These are phyloP conservation scores for Porcisia hertigi DNA, from an alignment of 208 protist species.

Conservation along the genomic window DNA sequence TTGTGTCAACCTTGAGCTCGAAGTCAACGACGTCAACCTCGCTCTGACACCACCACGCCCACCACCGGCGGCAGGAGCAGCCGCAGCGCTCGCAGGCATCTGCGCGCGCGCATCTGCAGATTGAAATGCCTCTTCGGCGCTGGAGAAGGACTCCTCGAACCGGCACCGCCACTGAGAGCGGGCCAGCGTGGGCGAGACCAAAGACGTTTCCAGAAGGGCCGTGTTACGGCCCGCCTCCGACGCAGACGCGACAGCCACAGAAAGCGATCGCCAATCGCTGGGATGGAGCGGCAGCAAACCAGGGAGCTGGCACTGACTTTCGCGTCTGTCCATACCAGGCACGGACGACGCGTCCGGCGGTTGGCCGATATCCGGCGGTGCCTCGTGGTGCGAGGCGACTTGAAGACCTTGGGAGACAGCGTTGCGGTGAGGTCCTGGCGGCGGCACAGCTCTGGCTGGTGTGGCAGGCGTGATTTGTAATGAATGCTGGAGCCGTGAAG, in stretches of 20 bases:
- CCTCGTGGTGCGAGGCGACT: background rate
- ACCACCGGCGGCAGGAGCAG: background rate
- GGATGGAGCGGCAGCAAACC: background rate
- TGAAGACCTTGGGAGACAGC: background rate
- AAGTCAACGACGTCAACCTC: background rate
- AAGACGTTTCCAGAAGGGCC: slow-evolving; percentile 8
- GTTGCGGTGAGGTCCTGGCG: background rate
- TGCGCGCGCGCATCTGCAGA: slow-evolving; percentile 8
- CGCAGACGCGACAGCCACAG: background rate
- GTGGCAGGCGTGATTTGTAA: background rate
- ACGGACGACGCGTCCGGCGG: background rate
- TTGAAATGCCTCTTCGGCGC: background rate
- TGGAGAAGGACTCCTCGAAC: slow-evolving; percentile 13
- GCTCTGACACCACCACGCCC: background rate
- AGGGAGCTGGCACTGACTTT: background rate
- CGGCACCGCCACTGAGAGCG: slow-evolving; percentile 7
- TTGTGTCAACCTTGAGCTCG: background rate
- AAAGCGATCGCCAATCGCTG: background rate
- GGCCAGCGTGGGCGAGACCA: slow-evolving; percentile 25
- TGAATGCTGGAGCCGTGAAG: background rate
- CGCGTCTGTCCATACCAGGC: background rate
- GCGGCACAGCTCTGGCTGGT: background rate
- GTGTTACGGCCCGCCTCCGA: slow-evolving; percentile 2
- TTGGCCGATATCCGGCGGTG: background rate
- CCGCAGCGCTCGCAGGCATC: background rate